Conservation (phyloP, 176 grass and related monocot species). For the Leersia perrieri region DNA sequence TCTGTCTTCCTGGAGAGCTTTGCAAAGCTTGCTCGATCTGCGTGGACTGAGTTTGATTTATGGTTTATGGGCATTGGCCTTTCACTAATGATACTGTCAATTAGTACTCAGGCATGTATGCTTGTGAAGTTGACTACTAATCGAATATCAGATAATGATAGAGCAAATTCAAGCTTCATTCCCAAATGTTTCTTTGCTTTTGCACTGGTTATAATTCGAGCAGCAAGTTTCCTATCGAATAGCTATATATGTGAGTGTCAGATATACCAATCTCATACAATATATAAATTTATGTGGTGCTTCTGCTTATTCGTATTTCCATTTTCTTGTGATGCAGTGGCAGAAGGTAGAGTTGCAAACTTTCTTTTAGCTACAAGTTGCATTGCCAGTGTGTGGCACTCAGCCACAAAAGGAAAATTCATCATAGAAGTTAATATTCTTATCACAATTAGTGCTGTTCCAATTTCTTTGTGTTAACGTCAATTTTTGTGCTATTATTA, state of each 20-base stretch:
- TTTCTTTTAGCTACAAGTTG: constrained; percentile 87
- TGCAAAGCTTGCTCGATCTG: constrained; percentile 90
- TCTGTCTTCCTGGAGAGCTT: constrained; percentile 77
- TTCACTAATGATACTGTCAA: constrained; percentile 69
- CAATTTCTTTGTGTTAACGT: not conserved
- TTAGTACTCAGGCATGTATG: constrained; percentile 50
- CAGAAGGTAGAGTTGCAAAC: constrained; percentile 88
- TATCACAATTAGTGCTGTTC: constrained; percentile 10
- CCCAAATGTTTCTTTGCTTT: constrained; percentile 51
- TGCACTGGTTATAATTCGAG: constrained; percentile 63
- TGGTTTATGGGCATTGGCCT: constrained; percentile 68
- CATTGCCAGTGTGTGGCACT: constrained; percentile 52
- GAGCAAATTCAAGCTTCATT: constrained; percentile 26
- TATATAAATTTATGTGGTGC: constrained; percentile 10
- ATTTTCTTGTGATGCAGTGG: constrained; percentile 57
- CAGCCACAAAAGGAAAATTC: constrained; percentile 47
- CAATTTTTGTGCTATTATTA: constrained; percentile 15
- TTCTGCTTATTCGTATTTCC: constrained; percentile 15
- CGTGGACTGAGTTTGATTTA: constrained; percentile 97
- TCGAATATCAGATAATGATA: constrained; percentile 32
- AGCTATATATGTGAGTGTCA: constrained; percentile 96
- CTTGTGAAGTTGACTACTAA: constrained; percentile 39
- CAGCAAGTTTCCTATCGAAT: constrained; percentile 92
- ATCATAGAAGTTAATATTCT: constrained; percentile 59
- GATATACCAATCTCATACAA: constrained; percentile 31